Conservation (phyloP, 2,329 filamentous ascomycete genomes). For the Diaporthe sp. region DNA sequence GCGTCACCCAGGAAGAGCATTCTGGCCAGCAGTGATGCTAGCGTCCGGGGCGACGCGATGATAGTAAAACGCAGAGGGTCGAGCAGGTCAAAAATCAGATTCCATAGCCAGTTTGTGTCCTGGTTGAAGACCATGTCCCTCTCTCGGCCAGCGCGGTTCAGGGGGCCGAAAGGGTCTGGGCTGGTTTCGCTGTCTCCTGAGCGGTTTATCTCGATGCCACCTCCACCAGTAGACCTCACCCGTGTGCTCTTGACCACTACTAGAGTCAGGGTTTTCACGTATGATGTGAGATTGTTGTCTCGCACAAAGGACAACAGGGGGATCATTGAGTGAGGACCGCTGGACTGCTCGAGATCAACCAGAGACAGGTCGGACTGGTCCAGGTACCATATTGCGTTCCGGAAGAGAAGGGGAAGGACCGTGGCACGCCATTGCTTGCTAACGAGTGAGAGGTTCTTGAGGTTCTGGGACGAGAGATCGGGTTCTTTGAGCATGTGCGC, state of each 20-base stretch:
- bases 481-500: conserved; percentile 49
- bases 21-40: conserved; percentile 71
- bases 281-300: conserved; percentile 52
- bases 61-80: conserved; percentile 68
- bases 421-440: conserved; percentile 66
- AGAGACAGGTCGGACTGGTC: conserved; percentile 48
- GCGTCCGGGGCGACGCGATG: conserved; percentile 71
- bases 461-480: conserved; percentile 46
- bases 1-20: conserved; percentile 68
- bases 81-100: conserved; percentile 64
- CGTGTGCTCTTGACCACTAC: conserved; percentile 45
- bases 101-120: conserved; percentile 65
- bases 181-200: conserved; percentile 21
- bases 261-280: conserved; percentile 57
- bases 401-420: conserved; percentile 69
- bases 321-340: conserved; percentile 44
- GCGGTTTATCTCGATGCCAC: conserved; percentile 20
- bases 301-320: conserved; percentile 56
- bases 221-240: conserved; percentile 34
- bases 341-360: conserved; percentile 41
- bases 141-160: conserved; percentile 33
- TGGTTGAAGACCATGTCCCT: conserved; percentile 44
- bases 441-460: conserved; percentile 70
- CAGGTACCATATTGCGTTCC: conserved; percentile 60
- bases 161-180: conserved; percentile 16